Conservation (phyloP, 139 green algal species). For the Gonium pectorale region DNA sequence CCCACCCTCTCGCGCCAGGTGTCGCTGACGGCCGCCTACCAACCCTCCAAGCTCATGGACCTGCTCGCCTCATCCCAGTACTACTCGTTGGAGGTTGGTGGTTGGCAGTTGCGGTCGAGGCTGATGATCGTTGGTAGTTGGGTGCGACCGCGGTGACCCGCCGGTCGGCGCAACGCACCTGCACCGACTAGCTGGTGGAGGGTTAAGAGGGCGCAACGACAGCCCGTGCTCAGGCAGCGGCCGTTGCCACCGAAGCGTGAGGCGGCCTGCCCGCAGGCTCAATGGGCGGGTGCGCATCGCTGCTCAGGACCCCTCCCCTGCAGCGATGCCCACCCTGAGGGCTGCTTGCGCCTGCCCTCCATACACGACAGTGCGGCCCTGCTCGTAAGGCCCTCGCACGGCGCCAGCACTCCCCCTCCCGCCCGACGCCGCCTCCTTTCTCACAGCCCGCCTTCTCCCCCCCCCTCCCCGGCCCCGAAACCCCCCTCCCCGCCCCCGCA, state of each 20-base stretch:
- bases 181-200: not conserved
- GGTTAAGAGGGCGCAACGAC: not conserved
- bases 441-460: not conserved
- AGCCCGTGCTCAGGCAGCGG: no score
- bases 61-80: conserved; percentile 83
- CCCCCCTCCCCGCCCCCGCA: not conserved
- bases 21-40: conserved; percentile 89
- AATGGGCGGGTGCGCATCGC: no score
- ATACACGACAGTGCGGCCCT: not conserved
- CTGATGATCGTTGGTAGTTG: no score
- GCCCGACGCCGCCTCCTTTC: no score
- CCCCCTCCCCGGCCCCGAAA: not conserved
- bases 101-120: not conserved
- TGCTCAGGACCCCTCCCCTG: no score
- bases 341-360: not conserved
- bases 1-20: conserved; percentile 66
- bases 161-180: not conserved
- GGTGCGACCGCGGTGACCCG: no score
- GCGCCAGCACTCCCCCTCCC: not conserved
- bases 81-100: conserved; percentile 83
- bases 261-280: no score
- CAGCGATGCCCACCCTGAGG: not conserved
- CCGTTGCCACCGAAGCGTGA: no score
- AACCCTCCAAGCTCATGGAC: conserved; percentile 77
- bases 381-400: not conserved